A percentile compares a stretch with the other conserved stretches of the same genome.
These are phyloP conservation scores for Beauveria rudraprayagi DNA, from an alignment of 2,329 filamentous ascomycete species.

Conservation along the genomic window DNA sequence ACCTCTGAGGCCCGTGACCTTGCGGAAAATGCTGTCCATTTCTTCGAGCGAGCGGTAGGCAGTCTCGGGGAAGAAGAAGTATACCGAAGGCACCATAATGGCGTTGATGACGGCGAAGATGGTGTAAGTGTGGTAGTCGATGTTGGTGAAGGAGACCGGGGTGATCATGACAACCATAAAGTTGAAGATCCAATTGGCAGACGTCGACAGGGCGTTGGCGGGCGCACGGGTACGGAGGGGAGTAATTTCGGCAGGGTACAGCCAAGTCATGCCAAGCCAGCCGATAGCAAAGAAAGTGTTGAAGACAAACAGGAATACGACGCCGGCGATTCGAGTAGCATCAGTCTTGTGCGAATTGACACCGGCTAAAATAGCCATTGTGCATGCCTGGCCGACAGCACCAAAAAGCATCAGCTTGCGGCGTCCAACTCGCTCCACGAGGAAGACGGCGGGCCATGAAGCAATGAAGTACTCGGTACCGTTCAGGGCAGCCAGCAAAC, in stretches of 20 bases:
- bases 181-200: slow-evolving; percentile 56
- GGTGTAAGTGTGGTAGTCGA: slow-evolving; percentile 53
- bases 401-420: slow-evolving; percentile 66
- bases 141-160: slow-evolving; percentile 48
- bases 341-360: slow-evolving; percentile 45
- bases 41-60: slow-evolving; percentile 56
- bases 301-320: slow-evolving; percentile 59
- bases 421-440: slow-evolving; percentile 59
- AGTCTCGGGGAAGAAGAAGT: slow-evolving; percentile 59
- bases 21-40: slow-evolving; percentile 57
- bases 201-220: slow-evolving; percentile 47
- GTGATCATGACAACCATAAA: slow-evolving; percentile 58
- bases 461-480: slow-evolving; percentile 50
- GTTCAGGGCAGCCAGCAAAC: slow-evolving; percentile 43
- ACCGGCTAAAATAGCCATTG: slow-evolving; percentile 56
- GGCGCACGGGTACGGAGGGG: slow-evolving; percentile 58
- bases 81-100: slow-evolving; percentile 48
- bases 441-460: slow-evolving; percentile 52
- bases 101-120: slow-evolving; percentile 61
- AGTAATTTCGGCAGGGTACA: slow-evolving; percentile 60
- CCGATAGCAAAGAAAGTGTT: slow-evolving; percentile 51
- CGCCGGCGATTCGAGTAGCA: slow-evolving; percentile 49
- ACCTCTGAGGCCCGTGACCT: slow-evolving; percentile 36
- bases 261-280: slow-evolving; percentile 53
- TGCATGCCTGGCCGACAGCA: slow-evolving; percentile 49